Conservation (phyloP, 306 rosid genomes). For the Malus sieversii region DNA sequence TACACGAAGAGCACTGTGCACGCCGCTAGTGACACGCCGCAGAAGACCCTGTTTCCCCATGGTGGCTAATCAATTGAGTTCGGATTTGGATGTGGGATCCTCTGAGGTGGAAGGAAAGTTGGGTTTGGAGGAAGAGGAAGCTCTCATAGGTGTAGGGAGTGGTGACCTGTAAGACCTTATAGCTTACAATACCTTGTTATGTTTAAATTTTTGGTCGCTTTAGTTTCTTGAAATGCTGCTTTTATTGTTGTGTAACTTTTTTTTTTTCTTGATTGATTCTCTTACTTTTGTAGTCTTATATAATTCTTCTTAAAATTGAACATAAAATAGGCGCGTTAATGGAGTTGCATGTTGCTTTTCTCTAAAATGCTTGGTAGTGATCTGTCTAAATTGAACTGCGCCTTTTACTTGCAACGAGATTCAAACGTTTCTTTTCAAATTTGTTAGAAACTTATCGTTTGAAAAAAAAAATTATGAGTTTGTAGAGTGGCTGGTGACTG, state of each 20-base stretch:
- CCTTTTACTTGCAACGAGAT: background rate
- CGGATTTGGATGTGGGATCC: conserved; percentile 23
- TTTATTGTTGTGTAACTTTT: background rate
- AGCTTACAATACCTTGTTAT: background rate
- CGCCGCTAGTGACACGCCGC: conserved; percentile 22
- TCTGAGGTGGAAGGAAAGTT: conserved; percentile 34
- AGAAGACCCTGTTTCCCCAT: conserved; percentile 18
- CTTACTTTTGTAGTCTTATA: background rate
- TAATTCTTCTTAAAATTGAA: background rate
- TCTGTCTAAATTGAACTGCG: background rate
- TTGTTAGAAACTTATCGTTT: background rate
- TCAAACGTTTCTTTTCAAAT: background rate
- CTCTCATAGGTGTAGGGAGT: conserved; percentile 9
- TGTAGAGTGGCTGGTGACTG: background rate
- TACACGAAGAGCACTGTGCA: background rate
- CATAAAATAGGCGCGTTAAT: background rate
- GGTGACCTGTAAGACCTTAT: conserved; percentile 38
- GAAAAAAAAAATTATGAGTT: background rate
- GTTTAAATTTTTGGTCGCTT: background rate
- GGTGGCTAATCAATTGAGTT: conserved; percentile 31
- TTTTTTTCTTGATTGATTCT: background rate
- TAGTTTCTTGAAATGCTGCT: background rate
- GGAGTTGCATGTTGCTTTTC: background rate
- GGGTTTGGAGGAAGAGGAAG: conserved; percentile 20
- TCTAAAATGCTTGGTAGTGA: background rate